Conservation (phyloP, 129 eudicot genomes). For the Flaveria brownii region DNA sequence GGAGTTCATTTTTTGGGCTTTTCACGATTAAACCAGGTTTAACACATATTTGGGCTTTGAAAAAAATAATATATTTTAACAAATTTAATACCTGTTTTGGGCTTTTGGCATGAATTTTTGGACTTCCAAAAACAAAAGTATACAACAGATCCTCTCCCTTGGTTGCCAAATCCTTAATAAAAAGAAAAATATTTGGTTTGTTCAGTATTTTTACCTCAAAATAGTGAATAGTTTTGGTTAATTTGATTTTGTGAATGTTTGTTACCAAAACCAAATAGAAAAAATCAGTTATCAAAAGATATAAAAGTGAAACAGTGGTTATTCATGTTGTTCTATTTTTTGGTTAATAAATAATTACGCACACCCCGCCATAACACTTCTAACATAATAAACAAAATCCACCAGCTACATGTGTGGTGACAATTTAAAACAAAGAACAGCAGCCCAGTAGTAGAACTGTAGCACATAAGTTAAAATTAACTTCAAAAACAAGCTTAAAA, state of each 20-base stretch:
- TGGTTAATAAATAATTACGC: no score
- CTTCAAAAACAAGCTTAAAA: slow-evolving; percentile 16
- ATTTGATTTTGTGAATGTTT: neutral
- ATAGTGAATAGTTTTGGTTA: neutral
- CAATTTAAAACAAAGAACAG: slow-evolving; percentile 1
- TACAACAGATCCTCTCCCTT: no score
- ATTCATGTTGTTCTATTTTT: neutral
- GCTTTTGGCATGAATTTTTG: no score
- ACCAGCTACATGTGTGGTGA: neutral
- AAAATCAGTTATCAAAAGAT: neutral
- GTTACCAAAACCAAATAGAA: neutral
- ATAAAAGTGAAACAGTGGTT: neutral
- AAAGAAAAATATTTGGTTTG: neutral
- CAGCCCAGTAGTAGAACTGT: slow-evolving; percentile 4
- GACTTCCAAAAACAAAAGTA: neutral
- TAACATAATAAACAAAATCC: neutral
- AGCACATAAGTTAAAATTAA: slow-evolving; percentile 14
- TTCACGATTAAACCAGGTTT: neutral
- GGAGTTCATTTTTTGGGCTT: neutral
- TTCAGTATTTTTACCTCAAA: neutral
- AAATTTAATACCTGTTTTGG: neutral
- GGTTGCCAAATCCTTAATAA: neutral
- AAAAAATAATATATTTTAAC: neutral
- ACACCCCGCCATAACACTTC: neutral
- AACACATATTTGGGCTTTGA: neutral